Conservation (phyloP, 1,284 basidiomycete genomes). For the Coniferiporia weirii region DNA sequence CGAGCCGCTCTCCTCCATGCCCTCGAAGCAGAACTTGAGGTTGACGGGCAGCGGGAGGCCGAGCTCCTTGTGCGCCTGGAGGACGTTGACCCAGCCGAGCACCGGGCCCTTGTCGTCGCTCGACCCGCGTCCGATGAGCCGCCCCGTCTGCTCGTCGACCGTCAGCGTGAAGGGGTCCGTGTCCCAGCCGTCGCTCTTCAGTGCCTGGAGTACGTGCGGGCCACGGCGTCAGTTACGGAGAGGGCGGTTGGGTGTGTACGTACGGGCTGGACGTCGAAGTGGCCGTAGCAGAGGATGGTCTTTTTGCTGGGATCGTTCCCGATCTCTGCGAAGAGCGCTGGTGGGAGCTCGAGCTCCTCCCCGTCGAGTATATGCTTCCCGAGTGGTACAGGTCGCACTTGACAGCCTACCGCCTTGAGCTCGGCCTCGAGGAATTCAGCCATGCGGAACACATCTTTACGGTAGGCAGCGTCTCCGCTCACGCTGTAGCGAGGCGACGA, state of each 20-base stretch:
- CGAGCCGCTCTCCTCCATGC: constrained; percentile 97
- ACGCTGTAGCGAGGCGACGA: constrained; percentile 38
- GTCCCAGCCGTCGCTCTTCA: constrained; percentile 85
- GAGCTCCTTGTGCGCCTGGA: constrained; percentile 80
- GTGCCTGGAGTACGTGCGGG: constrained; percentile 25
- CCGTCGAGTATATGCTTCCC: constrained; percentile 84
- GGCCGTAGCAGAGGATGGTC: constrained; percentile 90
- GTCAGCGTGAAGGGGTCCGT: constrained; percentile 87
- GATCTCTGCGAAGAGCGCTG: constrained; percentile 81
- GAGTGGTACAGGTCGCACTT: constrained; percentile 67
- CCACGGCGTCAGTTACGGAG: not conserved
- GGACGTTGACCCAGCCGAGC: constrained; percentile 91
- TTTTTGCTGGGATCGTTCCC: constrained; percentile 85
- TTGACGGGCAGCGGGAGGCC: constrained; percentile 88
- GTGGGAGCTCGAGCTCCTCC: constrained; percentile 76
- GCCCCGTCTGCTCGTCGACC: constrained; percentile 60
- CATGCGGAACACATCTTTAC: constrained; percentile 80
- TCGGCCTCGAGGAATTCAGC: constrained; percentile 72
- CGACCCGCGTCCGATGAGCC: constrained; percentile 85
- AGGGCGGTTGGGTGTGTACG: constrained; percentile 21
- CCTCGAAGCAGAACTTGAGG: constrained; percentile 92
- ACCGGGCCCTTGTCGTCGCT: constrained; percentile 94
- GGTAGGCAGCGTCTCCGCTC: constrained; percentile 60
- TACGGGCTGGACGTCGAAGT: constrained; percentile 84
- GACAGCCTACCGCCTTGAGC: constrained; percentile 70